phyloP scores from a whole-genome alignment of 768 basidiomycete genomes.

The Boletus insuetus region DNA sequence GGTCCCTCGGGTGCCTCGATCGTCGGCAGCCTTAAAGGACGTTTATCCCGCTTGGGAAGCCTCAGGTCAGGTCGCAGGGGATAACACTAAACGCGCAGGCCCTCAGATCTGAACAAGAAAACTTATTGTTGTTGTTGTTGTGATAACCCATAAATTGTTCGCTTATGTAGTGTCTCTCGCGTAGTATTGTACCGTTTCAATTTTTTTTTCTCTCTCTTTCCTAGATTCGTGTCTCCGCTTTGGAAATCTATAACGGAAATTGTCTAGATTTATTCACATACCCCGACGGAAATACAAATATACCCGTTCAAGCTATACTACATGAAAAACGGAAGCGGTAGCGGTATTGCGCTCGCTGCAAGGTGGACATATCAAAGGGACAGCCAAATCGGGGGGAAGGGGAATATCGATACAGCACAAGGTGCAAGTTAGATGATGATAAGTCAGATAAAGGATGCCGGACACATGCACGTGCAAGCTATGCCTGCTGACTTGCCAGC shows the following conservation, averaged over 20 bases:
- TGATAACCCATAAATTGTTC: not conserved
- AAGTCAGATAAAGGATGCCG: conserved; percentile 6
- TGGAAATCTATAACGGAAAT: conserved; percentile 7
- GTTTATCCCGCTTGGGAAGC: conserved; percentile 76
- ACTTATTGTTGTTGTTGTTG: not conserved
- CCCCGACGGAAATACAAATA: conserved; percentile 14
- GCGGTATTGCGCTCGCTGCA: conserved; percentile 10
- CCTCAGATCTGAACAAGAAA: not conserved
- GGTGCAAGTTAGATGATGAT: conserved; percentile 24
- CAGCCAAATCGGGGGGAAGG: not conserved
- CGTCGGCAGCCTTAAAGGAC: conserved; percentile 65
- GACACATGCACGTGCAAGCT: not conserved
- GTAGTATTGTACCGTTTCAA: not conserved
- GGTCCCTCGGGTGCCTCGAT: conserved; percentile 53
- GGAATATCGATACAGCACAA: conserved; percentile 28
- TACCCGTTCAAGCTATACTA: conserved; percentile 16
- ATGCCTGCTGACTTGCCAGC: conserved; percentile 23
- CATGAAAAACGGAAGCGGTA: conserved; percentile 13
- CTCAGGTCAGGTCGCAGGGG: conserved; percentile 50
- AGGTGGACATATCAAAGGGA: conserved; percentile 5
- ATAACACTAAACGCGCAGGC: conserved; percentile 1
- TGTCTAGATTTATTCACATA: conserved; percentile 17
- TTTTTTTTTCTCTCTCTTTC: not conserved
- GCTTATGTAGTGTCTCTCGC: conserved; percentile 3
- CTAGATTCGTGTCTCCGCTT: not conserved